Percentiles rank a stretch among this genome's conserved stretches.
Conservation (phyloP, 1,284 basidiomycete species). For the Trichosporon faecale region DNA sequence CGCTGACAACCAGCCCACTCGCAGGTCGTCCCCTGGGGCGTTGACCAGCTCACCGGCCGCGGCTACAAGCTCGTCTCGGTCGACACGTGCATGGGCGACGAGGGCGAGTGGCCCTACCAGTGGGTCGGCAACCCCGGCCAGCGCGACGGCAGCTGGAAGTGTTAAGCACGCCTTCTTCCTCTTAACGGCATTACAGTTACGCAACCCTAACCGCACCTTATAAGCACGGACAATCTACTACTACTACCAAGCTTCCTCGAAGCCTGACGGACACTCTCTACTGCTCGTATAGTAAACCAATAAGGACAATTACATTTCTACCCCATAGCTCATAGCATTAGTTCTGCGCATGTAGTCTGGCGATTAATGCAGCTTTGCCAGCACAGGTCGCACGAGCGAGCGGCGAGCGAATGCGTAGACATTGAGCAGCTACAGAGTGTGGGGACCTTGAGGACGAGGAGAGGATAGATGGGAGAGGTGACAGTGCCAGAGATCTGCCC, state of each 20-base stretch:
- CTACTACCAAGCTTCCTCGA: background rate
- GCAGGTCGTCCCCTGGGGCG: conserved; percentile 41
- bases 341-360: conserved; percentile 1
- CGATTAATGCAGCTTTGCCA: background rate
- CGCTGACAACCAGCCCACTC: conserved; percentile 21
- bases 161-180: conserved; percentile 24
- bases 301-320: background rate
- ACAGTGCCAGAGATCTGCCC: background rate
- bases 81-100: conserved; percentile 48
- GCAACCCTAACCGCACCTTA: background rate
- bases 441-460: too few relatives aligned
- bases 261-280: background rate
- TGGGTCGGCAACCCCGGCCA: conserved; percentile 39
- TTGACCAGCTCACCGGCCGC: conserved; percentile 32
- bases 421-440: too few relatives aligned
- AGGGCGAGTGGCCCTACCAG: conserved; percentile 48
- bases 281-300: background rate
- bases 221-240: background rate
- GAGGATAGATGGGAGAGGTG: background rate
- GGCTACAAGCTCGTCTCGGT: conserved; percentile 49
- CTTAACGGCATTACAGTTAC: background rate
- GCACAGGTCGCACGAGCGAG: background rate
- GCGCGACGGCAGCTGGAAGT: conserved; percentile 43
- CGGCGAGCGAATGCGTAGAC: background rate
- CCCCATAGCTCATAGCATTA: background rate